Evolutionary conservation across 345 rosid genomes (phyloP), one percentile per base, ranked within the genome.

Genomic region (Acer yangbiense): DNA sequence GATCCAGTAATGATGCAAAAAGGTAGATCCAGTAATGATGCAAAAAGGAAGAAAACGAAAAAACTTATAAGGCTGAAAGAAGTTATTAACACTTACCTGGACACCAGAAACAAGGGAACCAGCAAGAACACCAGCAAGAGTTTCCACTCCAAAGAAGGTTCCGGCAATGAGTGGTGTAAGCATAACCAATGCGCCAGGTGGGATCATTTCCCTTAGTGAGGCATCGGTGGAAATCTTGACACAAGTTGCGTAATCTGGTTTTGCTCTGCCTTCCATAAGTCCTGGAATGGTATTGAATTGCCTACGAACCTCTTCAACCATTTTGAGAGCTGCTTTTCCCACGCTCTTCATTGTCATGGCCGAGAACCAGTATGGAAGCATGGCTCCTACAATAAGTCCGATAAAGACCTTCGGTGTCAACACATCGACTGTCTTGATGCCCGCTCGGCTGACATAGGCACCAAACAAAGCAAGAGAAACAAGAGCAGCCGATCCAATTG

Each of bases 341-440:
- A 91, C 93, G 16, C 93, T 89, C 84, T 91, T 91, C 96, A 91
- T 90, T 74, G 93, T 88, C 93, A 85, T 85, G 78, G 95, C 88
- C 0, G 93, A 91, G 77, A 89, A 89, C 93, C 95, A 86, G 87
- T 83, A 91, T 0, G 91, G 96, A 58, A 91, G 96, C 95, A 89
- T 89, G 27, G 96, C 96, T 20, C 93, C 95, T 3, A 88, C 89
- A 9, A 90, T 69, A 61, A 90, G 82, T 27, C 92, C 93, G 0
- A 90, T 85, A 84, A 91, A 90, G 65, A 86, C 93, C 85, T 90
- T 91, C 5, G 96, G 96, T 1, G 91, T 88, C 81, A 88, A 73
- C 25, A 90, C 87, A 67, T 91, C 90, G 0, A 91, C 96, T 1
- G 87, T 3, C 35, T 79, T 67, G 76, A 91, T 87, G 78, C 89